Evolutionary conservation across 2,329 filamentous ascomycete genomes (phyloP).

Genomic region (Cercospora sp.): DNA sequence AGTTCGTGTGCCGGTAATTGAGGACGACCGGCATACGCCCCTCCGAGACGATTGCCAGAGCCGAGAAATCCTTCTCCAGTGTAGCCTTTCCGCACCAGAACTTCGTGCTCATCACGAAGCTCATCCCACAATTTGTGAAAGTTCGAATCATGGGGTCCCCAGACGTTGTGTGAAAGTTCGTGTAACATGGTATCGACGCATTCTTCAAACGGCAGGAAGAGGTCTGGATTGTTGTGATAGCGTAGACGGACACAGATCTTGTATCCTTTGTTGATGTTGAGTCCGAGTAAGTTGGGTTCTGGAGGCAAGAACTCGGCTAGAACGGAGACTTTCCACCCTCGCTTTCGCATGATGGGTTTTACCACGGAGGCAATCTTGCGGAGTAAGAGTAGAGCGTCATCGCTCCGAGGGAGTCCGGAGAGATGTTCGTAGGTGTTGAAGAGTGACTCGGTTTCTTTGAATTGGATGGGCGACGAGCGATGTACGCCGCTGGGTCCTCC

Average conservation of each 20-base stretch:
- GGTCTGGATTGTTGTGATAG: constrained; percentile 68
- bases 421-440: constrained; percentile 54
- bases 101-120: constrained; percentile 79
- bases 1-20: constrained; percentile 71
- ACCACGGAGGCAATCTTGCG: constrained; percentile 83
- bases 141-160: constrained; percentile 76
- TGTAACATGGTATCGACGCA: constrained; percentile 91
- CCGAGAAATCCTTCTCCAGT: constrained; percentile 87
- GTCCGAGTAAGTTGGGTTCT: constrained; percentile 69
- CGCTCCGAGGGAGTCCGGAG: constrained; percentile 45
- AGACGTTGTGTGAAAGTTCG: constrained; percentile 84
- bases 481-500: constrained; percentile 38
- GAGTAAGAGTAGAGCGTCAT: constrained; percentile 59
- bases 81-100: constrained; percentile 75
- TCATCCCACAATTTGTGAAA: constrained; percentile 90
- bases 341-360: constrained; percentile 90
- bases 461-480: constrained; percentile 38
- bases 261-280: constrained; percentile 75
- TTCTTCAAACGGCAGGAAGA: constrained; percentile 78
- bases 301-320: constrained; percentile 84
- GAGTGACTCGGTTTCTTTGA: constrained; percentile 50
- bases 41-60: constrained; percentile 72
- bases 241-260: constrained; percentile 82
- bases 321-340: constrained; percentile 74
- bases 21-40: constrained; percentile 44